phyloP scores from a whole-genome alignment of 352 stramenopile species.

The Elongisporangium prolatum region DNA sequence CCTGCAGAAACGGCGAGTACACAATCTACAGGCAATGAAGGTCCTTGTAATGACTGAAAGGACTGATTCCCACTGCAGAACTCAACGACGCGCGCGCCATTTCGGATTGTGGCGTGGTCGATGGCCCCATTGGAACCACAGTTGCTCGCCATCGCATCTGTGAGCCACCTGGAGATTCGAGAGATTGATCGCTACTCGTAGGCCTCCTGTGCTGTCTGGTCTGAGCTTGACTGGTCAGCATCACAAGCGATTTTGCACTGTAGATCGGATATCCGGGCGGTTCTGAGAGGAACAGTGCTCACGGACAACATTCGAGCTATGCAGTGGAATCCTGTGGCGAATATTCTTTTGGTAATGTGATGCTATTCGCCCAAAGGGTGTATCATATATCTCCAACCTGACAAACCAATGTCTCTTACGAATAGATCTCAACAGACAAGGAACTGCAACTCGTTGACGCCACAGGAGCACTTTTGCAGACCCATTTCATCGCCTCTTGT shows the following conservation, averaged over 20 bases:
- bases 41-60: not conserved
- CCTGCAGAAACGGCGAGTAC: not conserved
- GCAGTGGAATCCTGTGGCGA: constrained; percentile 24
- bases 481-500: constrained; percentile 12
- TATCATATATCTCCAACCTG: not conserved
- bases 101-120: constrained; percentile 26
- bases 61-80: not conserved
- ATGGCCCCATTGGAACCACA: constrained; percentile 10
- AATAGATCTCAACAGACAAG: constrained; percentile 25
- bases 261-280: constrained; percentile 2
- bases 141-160: constrained; percentile 25
- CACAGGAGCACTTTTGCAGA: constrained; percentile 6
- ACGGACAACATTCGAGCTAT: constrained; percentile 19
- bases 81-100: not conserved
- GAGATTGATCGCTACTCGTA: constrained; percentile 11
- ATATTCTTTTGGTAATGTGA: constrained; percentile 27
- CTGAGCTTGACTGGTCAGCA: not conserved
- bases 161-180: constrained; percentile 24
- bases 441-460: constrained; percentile 23
- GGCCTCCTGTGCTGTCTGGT: not conserved
- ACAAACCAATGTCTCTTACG: not conserved
- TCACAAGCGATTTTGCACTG: not conserved
- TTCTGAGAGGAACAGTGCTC: constrained; percentile 5
- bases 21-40: not conserved
- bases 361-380: not conserved